Base-by-base conservation (phyloP, 805 yeast species). In the Lipomyces yamadae region DNA sequence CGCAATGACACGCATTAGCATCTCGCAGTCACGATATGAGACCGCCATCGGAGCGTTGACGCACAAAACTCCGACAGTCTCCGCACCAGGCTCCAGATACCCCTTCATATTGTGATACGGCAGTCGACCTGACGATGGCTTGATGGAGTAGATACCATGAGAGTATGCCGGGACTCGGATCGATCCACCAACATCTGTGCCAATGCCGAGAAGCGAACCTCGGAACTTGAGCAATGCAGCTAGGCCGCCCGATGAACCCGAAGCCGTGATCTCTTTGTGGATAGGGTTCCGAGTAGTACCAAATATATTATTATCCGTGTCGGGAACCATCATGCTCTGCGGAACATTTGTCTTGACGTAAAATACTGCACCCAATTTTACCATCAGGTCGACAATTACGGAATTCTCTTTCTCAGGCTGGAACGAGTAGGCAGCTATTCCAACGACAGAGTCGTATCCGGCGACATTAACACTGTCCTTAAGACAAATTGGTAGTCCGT, bases 1-100 rank as follows among this genome's bases (percentile, higher is more conserved):
- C 8, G 72, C 54, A 29, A 73, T 61, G 13, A 68, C 57, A 65
- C 85, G 81, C 92, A 89, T 88, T 80, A 87, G 86, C 65, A 85
- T 77, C 29, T 88, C 92, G 70, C 89, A 77, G 77, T 89, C 94
- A 3, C 87, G 89, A 58, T 87, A 79, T 3, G 85, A 78, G 72
- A 88, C 82, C 2, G 90, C 82, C 78, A 89, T 76, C 54, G 94
- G 94, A 32, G 93, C 94, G 58, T 82, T 82, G 33, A 87, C 89
- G 15, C 88, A 86, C 45, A 82, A 83, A 63, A 89, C 86, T 35
- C 89, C 70, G 48, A 62, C 70, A 35, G 72, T 66, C 56, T 69
- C 72, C 11, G 67, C 71, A 15, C 73, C 73, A 3, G 71, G 76
- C n/a, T 81, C 81, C 11, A 78, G 65, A 29, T 80, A 80, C 6